phyloP scores from a whole-genome alignment of 805 yeast species.

The Clavispora santaluciae region DNA sequence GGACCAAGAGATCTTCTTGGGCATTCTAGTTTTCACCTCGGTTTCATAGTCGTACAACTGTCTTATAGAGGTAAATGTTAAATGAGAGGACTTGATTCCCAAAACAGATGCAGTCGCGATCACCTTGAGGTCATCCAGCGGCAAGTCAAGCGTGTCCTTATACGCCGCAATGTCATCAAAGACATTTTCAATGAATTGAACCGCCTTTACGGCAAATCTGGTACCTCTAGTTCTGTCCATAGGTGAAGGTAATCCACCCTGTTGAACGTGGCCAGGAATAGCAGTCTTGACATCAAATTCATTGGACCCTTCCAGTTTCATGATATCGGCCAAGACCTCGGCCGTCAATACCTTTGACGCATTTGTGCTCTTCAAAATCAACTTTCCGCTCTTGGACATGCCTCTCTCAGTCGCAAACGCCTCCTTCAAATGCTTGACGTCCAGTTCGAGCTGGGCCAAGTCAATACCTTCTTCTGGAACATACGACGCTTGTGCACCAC shows the following conservation, averaged over 20 bases:
- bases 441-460: constrained; percentile 57
- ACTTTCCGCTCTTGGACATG: constrained; percentile 61
- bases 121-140: constrained; percentile 28
- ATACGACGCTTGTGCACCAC: constrained; percentile 71
- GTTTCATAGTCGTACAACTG: constrained; percentile 85
- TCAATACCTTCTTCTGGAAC: constrained; percentile 70
- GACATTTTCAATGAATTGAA: constrained; percentile 57
- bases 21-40: constrained; percentile 74
- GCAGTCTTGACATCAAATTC: constrained; percentile 76
- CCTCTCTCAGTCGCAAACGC: constrained; percentile 62
- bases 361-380: constrained; percentile 61
- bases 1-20: constrained; percentile 83
- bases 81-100: constrained; percentile 75
- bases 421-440: constrained; percentile 55
- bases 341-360: constrained; percentile 67
- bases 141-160: constrained; percentile 29
- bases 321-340: constrained; percentile 64
- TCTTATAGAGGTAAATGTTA: constrained; percentile 69
- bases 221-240: constrained; percentile 75
- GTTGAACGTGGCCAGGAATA: constrained; percentile 83
- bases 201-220: constrained; percentile 64
- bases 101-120: constrained; percentile 68
- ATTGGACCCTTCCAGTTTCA: constrained; percentile 57
- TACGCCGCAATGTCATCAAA: constrained; percentile 17
- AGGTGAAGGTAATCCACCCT: constrained; percentile 73